Conservation (phyloP, 202 grass and related monocot species). For the Digitaria exilis region DNA sequence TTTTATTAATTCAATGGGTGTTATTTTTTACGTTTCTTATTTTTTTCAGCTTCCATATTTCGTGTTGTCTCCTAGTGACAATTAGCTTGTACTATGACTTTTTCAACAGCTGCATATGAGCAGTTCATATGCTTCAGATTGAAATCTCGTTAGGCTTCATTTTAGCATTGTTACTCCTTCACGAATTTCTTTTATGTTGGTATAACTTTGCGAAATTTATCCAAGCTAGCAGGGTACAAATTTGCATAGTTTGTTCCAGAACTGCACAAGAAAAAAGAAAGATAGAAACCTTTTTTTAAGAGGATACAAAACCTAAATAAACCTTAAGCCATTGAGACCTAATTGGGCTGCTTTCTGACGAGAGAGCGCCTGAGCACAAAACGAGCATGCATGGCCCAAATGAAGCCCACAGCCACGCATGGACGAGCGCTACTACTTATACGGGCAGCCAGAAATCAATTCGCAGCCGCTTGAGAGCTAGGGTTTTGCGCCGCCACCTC, state of each 20-base stretch:
- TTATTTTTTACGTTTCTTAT: too few species aligned
- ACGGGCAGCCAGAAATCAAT: neutral
- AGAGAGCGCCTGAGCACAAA: neutral
- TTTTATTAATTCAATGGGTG: too few species aligned
- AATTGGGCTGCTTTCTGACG: neutral
- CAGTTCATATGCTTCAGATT: neutral
- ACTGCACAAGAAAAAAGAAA: neutral
- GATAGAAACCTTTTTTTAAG: too few species aligned
- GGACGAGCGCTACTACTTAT: conserved; percentile 5
- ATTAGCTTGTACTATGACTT: neutral
- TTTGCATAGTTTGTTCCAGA: neutral
- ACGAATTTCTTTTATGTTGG: neutral
- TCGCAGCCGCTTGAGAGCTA: neutral
- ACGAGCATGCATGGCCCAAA: neutral
- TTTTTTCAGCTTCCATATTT: neutral
- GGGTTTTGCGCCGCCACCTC: conserved; percentile 12
- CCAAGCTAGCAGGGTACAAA: neutral
- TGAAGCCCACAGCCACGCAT: neutral
- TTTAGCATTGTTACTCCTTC: neutral
- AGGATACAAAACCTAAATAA: neutral
- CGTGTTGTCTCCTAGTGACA: neutral
- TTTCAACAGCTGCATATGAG: neutral
- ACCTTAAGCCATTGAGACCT: neutral
- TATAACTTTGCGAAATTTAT: neutral
- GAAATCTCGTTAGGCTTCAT: neutral